phyloP scores from a whole-genome alignment of 345 rosid species.

The Toxicodendron radicans region DNA sequence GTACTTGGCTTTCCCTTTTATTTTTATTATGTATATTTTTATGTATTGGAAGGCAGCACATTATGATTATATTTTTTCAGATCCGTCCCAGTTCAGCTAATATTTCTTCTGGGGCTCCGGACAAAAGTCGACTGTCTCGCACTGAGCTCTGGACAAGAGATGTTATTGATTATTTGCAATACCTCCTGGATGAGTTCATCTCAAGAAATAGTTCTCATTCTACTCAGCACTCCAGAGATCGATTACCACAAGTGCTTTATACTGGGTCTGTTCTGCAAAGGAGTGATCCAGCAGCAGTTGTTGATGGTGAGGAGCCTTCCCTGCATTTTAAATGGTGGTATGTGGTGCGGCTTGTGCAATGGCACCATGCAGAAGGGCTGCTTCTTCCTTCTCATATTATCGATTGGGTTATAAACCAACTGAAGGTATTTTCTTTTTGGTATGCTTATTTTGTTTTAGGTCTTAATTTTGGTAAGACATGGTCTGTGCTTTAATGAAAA shows the following conservation, averaged over 20 bases:
- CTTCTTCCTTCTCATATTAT: constrained; percentile 82
- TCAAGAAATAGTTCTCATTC: constrained; percentile 62
- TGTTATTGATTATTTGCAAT: constrained; percentile 84
- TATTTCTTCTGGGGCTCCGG: constrained; percentile 65
- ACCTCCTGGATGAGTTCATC: constrained; percentile 73
- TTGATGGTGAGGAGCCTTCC: constrained; percentile 83
- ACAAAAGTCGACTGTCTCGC: constrained; percentile 62
- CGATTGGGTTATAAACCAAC: constrained; percentile 91
- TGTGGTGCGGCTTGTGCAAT: constrained; percentile 86
- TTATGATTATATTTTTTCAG: constrained; percentile 52
- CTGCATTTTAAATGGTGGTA: constrained; percentile 93
- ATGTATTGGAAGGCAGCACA: constrained; percentile 22
- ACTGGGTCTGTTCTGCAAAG: constrained; percentile 59
- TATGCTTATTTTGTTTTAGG: not conserved
- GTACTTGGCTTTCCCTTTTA: not conserved
- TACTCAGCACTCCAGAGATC: constrained; percentile 61
- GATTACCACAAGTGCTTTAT: constrained; percentile 67
- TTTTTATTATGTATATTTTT: not conserved
- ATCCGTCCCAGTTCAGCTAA: constrained; percentile 64
- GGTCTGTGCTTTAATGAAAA: not conserved
- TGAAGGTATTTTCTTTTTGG: constrained; percentile 54
- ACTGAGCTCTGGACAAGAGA: constrained; percentile 97
- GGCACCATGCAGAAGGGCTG: constrained; percentile 93
- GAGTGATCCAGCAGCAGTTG: constrained; percentile 47
- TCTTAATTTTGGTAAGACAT: not conserved